Conservation (phyloP, 169 alveolate genomes). For the Amoebophrya sp. region DNA sequence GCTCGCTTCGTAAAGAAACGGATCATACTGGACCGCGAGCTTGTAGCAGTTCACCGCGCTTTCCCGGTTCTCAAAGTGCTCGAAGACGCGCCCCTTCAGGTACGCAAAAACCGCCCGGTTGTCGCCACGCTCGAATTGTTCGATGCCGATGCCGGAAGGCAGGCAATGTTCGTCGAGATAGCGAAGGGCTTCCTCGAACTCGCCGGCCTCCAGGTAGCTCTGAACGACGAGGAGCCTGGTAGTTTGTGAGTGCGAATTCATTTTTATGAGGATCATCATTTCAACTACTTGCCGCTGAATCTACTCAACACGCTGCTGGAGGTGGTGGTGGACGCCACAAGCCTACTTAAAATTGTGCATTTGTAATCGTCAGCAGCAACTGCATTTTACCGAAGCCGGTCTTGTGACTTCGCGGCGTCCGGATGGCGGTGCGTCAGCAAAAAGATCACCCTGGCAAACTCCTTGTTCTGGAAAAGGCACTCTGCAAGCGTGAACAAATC, state of each 20-base stretch:
- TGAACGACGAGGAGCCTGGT: neutral
- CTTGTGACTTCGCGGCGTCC: neutral
- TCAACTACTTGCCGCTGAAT: too few species aligned
- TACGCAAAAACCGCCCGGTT: neutral
- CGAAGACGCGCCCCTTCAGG: neutral
- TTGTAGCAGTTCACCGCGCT: conserved; percentile 8
- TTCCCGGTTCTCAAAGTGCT: neutral
- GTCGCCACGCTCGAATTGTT: neutral
- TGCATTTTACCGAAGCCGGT: too few species aligned
- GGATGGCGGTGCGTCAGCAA: neutral
- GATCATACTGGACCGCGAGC: neutral
- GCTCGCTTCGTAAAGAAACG: neutral
- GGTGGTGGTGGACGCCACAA: too few species aligned
- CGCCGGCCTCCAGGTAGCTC: neutral
- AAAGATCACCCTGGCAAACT: neutral
- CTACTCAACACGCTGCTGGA: too few species aligned
- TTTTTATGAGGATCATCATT: too few species aligned
- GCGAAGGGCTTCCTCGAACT: neutral
- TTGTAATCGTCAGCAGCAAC: too few species aligned
- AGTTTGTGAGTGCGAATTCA: too few species aligned
- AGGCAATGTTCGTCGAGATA: neutral
- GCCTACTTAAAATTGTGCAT: too few species aligned
- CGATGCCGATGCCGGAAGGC: neutral
- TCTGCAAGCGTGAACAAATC: neutral
- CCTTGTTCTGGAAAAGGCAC: neutral